Percentiles rank a stretch among this genome's conserved stretches.
phyloP scores from a whole-genome alignment of 2,329 filamentous ascomycete genomes.

The Penicillium concentricum region DNA sequence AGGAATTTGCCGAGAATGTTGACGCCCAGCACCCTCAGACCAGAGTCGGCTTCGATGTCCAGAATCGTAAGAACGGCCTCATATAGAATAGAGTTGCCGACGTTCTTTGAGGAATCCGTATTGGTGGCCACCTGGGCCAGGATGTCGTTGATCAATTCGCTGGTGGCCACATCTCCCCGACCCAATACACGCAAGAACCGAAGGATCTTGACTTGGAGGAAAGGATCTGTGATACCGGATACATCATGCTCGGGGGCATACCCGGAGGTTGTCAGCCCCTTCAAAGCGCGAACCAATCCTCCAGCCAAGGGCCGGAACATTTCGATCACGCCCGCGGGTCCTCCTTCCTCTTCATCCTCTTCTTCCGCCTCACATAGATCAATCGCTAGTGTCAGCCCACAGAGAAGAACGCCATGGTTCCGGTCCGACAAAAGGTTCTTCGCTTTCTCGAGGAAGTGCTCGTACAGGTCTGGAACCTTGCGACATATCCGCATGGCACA shows the following conservation, averaged over 20 bases:
- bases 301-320: constrained; percentile 87
- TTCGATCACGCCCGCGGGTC: constrained; percentile 85
- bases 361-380: constrained; percentile 95
- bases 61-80: constrained; percentile 96
- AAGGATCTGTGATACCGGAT: constrained; percentile 95
- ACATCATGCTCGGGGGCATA: constrained; percentile 98
- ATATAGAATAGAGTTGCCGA: constrained; percentile 96
- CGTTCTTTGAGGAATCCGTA: constrained; percentile 96
- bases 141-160: constrained; percentile 98
- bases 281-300: constrained; percentile 82
- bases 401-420: constrained; percentile 93
- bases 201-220: constrained; percentile 94
- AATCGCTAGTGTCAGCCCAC: constrained; percentile 84
- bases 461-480: constrained; percentile 94
- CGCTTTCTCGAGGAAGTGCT: constrained; percentile 95
- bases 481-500: constrained; percentile 98
- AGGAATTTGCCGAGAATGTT: constrained; percentile 98
- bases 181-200: constrained; percentile 81
- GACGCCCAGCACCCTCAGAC: constrained; percentile 87
- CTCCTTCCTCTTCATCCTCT: constrained; percentile 80
- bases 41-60: constrained; percentile 96
- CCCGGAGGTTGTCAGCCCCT: constrained; percentile 87
- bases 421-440: constrained; percentile 83
- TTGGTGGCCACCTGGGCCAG: constrained; percentile 96
- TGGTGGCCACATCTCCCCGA: constrained; percentile 80